Conservation (phyloP, 2,329 filamentous ascomycete species). For the Xylariales sp. region DNA sequence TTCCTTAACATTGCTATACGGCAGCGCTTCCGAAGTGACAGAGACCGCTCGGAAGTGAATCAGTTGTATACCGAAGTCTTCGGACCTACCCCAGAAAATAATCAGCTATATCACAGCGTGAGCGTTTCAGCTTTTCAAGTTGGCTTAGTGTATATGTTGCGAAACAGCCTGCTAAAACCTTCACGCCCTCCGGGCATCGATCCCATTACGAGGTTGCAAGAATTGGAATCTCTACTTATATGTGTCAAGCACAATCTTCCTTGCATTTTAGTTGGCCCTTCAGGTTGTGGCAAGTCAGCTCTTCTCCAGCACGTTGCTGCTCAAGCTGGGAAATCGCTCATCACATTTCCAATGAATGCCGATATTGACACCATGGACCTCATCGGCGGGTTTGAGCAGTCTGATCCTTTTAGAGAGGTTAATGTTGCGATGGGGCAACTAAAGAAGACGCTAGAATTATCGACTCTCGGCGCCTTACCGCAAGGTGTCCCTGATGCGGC, state of each 20-base stretch:
- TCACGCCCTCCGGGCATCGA: slow-evolving; percentile 64
- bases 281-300: slow-evolving; percentile 87
- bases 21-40: slow-evolving; percentile 83
- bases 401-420: slow-evolving; percentile 80
- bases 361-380: slow-evolving; percentile 98
- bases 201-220: slow-evolving; percentile 68
- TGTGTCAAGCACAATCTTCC: slow-evolving; percentile 89
- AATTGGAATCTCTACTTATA: slow-evolving; percentile 87
- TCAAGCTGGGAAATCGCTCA: slow-evolving; percentile 77
- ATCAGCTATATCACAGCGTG: slow-evolving; percentile 78
- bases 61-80: slow-evolving; percentile 76
- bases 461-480: slow-evolving; percentile 62
- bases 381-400: slow-evolving; percentile 95
- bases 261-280: slow-evolving; percentile 85
- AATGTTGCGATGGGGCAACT: slow-evolving; percentile 65
- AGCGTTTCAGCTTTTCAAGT: slow-evolving; percentile 77
- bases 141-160: slow-evolving; percentile 76
- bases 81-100: slow-evolving; percentile 60
- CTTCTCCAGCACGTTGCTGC: slow-evolving; percentile 85
- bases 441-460: slow-evolving; percentile 57
- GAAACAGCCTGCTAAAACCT: slow-evolving; percentile 67
- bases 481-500: slow-evolving; percentile 59
- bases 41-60: slow-evolving; percentile 74
- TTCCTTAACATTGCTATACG: slow-evolving; percentile 85
- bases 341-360: slow-evolving; percentile 89